phyloP scores from a whole-genome alignment of 2,329 filamentous ascomycete genomes.

The Bertia moriformis region DNA sequence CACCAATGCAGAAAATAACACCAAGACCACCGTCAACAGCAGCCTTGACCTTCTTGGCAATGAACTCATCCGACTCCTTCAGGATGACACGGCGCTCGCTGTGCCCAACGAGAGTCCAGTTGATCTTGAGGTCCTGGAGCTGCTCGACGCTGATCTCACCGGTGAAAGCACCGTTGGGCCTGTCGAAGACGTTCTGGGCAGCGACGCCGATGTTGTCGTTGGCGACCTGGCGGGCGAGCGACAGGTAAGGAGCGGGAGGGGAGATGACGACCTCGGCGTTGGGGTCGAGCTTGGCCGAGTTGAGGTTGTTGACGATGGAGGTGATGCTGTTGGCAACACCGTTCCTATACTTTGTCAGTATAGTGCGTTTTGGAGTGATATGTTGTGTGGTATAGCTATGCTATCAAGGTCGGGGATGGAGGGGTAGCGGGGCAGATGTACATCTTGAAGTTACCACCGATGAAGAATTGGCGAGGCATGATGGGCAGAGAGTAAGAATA shows the following conservation, averaged over 20 bases:
- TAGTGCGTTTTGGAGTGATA: conserved; percentile 3
- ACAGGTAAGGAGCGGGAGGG: conserved; percentile 80
- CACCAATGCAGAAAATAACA: conserved; percentile 1
- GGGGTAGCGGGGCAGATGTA: conserved; percentile 28
- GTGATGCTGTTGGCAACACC: conserved; percentile 80
- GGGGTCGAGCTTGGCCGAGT: conserved; percentile 66
- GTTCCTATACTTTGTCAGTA: conserved; percentile 50
- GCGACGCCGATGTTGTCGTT: conserved; percentile 68
- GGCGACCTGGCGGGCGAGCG: conserved; percentile 67
- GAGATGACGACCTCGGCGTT: conserved; percentile 83
- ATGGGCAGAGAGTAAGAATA: conserved; percentile 33
- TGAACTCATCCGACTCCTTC: conserved; percentile 17
- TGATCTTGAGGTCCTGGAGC: conserved; percentile 75
- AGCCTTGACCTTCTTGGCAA: conserved; percentile 1
- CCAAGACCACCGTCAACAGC: neutral
- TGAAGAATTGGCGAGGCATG: conserved; percentile 93
- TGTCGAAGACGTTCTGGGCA: conserved; percentile 94
- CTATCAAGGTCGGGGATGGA: conserved; percentile 9
- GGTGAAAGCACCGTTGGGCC: conserved; percentile 91
- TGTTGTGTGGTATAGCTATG: conserved; percentile 10
- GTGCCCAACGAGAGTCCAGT: conserved; percentile 87
- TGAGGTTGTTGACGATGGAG: conserved; percentile 78
- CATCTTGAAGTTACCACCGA: conserved; percentile 99
- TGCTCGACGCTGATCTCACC: conserved; percentile 89
- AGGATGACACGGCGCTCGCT: conserved; percentile 86